Evolutionary conservation across 2,329 filamentous ascomycete species (phyloP).

Genomic region (Fusarium anthophilum): DNA sequence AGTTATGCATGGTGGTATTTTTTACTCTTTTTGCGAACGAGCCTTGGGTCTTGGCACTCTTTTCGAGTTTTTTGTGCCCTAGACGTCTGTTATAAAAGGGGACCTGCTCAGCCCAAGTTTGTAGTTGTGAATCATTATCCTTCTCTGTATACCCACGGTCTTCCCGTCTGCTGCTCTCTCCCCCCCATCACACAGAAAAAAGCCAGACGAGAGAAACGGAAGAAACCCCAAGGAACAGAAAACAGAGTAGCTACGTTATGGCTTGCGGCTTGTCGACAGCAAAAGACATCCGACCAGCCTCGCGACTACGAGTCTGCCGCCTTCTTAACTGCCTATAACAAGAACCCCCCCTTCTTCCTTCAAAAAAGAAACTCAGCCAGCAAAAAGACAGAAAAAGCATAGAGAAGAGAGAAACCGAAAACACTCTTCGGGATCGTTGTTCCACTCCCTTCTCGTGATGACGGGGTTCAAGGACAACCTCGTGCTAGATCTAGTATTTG

Average conservation of each 20-base stretch:
- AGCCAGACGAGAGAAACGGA: constrained; percentile 7
- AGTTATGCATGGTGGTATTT: constrained; percentile 23
- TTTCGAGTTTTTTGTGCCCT: constrained; percentile 9
- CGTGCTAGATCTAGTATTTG: constrained; percentile 40
- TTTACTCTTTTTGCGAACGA: constrained; percentile 3
- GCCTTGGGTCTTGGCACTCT: constrained; percentile 24
- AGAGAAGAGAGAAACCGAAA: constrained; percentile 10
- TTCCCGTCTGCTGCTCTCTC: neutral
- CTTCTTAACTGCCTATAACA: constrained; percentile 41
- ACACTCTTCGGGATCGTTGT: constrained; percentile 1
- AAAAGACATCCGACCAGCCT: constrained; percentile 40
- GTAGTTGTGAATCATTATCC: constrained; percentile 13
- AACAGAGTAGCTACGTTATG: constrained; percentile 37
- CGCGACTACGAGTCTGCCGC: constrained; percentile 42
- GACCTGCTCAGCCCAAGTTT: constrained; percentile 18
- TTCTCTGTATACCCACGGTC: constrained; percentile 15
- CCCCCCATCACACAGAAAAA: neutral
- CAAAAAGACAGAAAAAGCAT: neutral
- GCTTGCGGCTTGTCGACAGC: constrained; percentile 39
- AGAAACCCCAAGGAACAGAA: constrained; percentile 7
- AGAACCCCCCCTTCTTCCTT: constrained; percentile 13
- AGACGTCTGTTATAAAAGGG: constrained; percentile 31
- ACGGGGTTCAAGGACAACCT: constrained; percentile 38
- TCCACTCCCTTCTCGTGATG: constrained; percentile 36
- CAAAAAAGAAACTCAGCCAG: neutral